phyloP scores from a whole-genome alignment of 2,329 filamentous ascomycete genomes.

The Aureobasidium leucospermi region DNA sequence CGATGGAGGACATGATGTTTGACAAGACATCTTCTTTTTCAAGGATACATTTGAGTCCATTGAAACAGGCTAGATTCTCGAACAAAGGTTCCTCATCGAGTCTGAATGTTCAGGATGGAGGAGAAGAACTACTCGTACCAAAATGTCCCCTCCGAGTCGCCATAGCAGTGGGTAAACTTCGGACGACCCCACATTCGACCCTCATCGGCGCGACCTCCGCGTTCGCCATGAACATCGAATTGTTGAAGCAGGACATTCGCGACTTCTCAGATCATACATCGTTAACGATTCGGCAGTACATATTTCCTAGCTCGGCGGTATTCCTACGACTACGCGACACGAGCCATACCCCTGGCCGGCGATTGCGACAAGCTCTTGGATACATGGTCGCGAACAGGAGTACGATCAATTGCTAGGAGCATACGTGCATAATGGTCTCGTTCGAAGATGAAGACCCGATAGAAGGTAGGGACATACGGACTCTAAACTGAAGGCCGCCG shows the following conservation, averaged over 20 bases:
- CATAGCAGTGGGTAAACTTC: background rate
- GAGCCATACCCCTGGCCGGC: background rate
- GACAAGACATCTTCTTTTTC: too few species aligned
- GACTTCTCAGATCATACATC: background rate
- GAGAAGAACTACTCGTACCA: too few species aligned
- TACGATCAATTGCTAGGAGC: background rate
- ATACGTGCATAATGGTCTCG: constrained; percentile 27
- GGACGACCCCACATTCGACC: background rate
- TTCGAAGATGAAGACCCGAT: constrained; percentile 39
- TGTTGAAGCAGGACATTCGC: background rate
- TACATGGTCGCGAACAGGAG: background rate
- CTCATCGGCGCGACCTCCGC: constrained; percentile 1
- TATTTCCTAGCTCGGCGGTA: too few species aligned
- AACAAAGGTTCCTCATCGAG: background rate
- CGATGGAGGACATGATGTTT: too few species aligned
- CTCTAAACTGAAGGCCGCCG: too few species aligned
- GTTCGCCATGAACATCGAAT: constrained; percentile 6
- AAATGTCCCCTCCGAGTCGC: background rate
- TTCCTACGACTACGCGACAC: background rate
- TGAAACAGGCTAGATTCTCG: too few species aligned
- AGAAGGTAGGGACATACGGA: constrained; percentile 20
- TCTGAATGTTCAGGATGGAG: too few species aligned
- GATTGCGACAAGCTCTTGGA: constrained; percentile 37
- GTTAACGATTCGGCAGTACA: background rate
- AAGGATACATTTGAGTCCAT: too few species aligned